Percentiles rank a stretch among this genome's conserved stretches.
Evolutionary conservation across 2,329 filamentous ascomycete species (phyloP).

Genomic region (Xenoacremonium recifei): DNA sequence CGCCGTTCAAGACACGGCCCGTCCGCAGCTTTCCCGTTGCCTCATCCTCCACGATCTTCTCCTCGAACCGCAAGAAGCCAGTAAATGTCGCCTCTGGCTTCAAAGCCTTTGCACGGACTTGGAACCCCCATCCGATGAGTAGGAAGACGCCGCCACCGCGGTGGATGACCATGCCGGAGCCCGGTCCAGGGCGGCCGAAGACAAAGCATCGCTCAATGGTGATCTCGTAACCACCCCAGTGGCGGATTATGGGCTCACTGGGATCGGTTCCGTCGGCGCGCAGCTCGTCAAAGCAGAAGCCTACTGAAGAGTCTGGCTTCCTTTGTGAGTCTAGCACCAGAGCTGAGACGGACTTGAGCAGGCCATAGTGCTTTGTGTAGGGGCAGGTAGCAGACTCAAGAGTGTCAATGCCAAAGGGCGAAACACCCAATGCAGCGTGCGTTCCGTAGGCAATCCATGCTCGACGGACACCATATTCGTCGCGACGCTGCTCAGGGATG

Average conservation of each 20-base stretch:
- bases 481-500: too few relatives aligned
- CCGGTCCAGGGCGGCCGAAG: slow-evolving; percentile 29
- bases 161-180: slow-evolving; percentile 27
- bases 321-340: slow-evolving; percentile 15
- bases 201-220: slow-evolving; percentile 30
- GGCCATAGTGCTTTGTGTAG: too few relatives aligned
- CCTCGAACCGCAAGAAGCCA: slow-evolving; percentile 5
- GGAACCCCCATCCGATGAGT: slow-evolving; percentile 14
- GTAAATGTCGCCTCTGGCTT: slow-evolving; percentile 1
- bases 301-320: neutral
- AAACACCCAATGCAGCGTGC: too few relatives aligned
- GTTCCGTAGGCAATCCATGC: too few relatives aligned
- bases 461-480: too few relatives aligned
- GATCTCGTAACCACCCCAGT: slow-evolving; percentile 25
- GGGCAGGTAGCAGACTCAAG: too few relatives aligned
- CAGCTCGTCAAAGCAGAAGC: slow-evolving; percentile 15
- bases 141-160: slow-evolving; percentile 19
- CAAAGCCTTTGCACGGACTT: neutral
- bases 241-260: slow-evolving; percentile 7
- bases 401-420: too few relatives aligned
- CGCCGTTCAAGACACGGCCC: slow-evolving; percentile 9
- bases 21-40: slow-evolving; percentile 1
- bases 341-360: too few relatives aligned
- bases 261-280: neutral
- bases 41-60: slow-evolving; percentile 2